A percentile compares a stretch with the other conserved stretches of the same genome.
These are phyloP conservation scores for Lentinula sp. DNA, from an alignment of 768 basidiomycete species.

Conservation along the genomic window DNA sequence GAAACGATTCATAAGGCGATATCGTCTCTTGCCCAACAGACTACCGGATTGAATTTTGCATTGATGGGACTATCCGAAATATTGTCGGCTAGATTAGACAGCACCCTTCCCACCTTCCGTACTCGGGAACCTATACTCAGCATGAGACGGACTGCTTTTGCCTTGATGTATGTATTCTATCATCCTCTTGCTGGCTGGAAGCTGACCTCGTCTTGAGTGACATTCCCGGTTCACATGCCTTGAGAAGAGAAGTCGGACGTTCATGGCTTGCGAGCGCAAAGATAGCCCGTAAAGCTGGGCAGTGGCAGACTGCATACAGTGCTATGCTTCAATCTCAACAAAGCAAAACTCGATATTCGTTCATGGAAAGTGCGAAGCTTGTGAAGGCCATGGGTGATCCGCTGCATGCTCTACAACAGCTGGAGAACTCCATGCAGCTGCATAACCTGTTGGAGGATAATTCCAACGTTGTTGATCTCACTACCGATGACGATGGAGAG, in stretches of 20 bases:
- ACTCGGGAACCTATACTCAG: slow-evolving; percentile 85
- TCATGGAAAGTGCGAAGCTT: slow-evolving; percentile 88
- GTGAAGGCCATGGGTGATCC: slow-evolving; percentile 74
- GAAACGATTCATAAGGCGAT: slow-evolving; percentile 54
- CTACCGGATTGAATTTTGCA: slow-evolving; percentile 6
- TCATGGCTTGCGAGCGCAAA: slow-evolving; percentile 95
- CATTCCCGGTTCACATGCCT: slow-evolving; percentile 24
- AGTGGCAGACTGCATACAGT: slow-evolving; percentile 95
- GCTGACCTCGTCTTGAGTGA: slow-evolving; percentile 22
- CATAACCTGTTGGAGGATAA: slow-evolving; percentile 39
- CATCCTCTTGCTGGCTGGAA: not conserved
- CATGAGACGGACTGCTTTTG: slow-evolving; percentile 82
- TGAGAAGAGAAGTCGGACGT: slow-evolving; percentile 52
- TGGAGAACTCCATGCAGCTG: slow-evolving; percentile 66
- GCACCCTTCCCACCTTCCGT: slow-evolving; percentile 82
- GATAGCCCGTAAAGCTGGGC: slow-evolving; percentile 91
- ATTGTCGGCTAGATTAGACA: slow-evolving; percentile 62
- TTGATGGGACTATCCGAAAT: slow-evolving; percentile 39
- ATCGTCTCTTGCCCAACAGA: slow-evolving; percentile 22
- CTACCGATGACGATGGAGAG: slow-evolving; percentile 41
- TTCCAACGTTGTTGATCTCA: slow-evolving; percentile 48
- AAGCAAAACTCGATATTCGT: slow-evolving; percentile 63
- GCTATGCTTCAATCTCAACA: slow-evolving; percentile 88
- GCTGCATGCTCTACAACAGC: slow-evolving; percentile 78
- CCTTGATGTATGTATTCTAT: slow-evolving; percentile 46